These are phyloP conservation scores for Lactifluus pinguis DNA, from an alignment of 768 basidiomycete species.

Conservation along the genomic window DNA sequence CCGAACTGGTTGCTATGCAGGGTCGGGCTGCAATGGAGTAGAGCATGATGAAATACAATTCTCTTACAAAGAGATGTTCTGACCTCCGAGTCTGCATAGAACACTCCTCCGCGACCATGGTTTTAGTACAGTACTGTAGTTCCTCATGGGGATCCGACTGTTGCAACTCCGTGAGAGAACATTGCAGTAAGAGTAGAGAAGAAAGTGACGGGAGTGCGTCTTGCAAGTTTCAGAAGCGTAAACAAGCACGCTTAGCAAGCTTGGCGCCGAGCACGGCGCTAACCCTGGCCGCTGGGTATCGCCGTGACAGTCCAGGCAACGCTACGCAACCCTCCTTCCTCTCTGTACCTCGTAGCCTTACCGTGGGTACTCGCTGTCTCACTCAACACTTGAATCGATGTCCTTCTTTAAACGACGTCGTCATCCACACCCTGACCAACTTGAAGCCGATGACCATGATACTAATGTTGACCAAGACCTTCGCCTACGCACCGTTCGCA, in stretches of 20 bases:
- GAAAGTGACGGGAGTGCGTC: too few species aligned
- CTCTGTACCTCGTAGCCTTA: neutral
- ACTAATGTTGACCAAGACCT: slow-evolving; percentile 79
- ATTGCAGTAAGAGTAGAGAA: too few species aligned
- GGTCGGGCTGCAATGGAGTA: too few species aligned
- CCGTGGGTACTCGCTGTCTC: neutral
- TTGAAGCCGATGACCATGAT: slow-evolving; percentile 46
- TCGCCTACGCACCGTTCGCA: slow-evolving; percentile 84
- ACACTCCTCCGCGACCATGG: neutral
- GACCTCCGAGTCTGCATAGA: neutral
- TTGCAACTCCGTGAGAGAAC: too few species aligned
- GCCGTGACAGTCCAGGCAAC: neutral
- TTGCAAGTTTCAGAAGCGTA: too few species aligned
- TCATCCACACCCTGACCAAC: slow-evolving; percentile 21
- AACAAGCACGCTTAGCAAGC: too few species aligned
- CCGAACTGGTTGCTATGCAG: too few species aligned
- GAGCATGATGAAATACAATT: too few species aligned
- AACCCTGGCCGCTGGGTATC: too few species aligned
- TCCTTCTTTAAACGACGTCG: slow-evolving; percentile 16
- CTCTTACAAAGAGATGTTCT: neutral
- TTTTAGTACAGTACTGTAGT: neutral
- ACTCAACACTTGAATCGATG: neutral
- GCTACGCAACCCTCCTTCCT: neutral
- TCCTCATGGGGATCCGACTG: too few species aligned
- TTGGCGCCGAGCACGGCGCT: too few species aligned